Base-by-base conservation (phyloP, 352 stramenopile genomes). In the Globisporangium camurandrum region DNA sequence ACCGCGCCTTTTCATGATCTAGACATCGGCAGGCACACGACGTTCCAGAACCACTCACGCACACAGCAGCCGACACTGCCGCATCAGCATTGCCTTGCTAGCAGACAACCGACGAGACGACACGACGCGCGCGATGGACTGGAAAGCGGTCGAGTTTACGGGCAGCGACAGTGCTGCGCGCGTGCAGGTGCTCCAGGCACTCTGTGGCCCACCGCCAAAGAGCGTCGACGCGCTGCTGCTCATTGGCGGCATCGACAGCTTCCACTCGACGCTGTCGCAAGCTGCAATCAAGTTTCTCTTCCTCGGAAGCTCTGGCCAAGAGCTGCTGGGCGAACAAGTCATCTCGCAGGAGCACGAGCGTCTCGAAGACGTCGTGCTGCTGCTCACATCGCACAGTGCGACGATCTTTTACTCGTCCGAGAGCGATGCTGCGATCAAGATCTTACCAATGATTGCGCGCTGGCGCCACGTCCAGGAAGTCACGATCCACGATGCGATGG, bases 221-320 rank as follows among this genome's bases (percentile, higher is more conserved):
- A 6, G 34, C 23, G 38, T 81, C 4, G 75, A 88, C 36, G 79
- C 54, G 1, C 61, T 91, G 41, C 52, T 91, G 39, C 59, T 91
- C 46, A 64, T 91, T 19, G 77, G 80, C 11, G 80, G 76, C 6
- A 62, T 88, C 16, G 80, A 91, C 51, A 81, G 75, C 57, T 82
- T 70, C 46, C 67, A 87, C 38, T 86, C 76, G n/a, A 54, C 60
- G 26, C 36, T 65, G 16, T 88, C 68, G 10, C 72, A 87, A 49
- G 80, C 76, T 2, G 65, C 69, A 24, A 54, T 91, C 37, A 88
- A 91, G 61, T 88, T 88, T 54, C 50, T 91, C 12, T 88, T 91
- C 28, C 60, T 91, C 0, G 80, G 77, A 0, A 72, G 46, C 27
- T 84, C 75, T 0, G 80, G 80, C 2, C 80, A 88, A 43, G 80